phyloP scores from a whole-genome alignment of 768 basidiomycete genomes.

The Suillus discolor region DNA sequence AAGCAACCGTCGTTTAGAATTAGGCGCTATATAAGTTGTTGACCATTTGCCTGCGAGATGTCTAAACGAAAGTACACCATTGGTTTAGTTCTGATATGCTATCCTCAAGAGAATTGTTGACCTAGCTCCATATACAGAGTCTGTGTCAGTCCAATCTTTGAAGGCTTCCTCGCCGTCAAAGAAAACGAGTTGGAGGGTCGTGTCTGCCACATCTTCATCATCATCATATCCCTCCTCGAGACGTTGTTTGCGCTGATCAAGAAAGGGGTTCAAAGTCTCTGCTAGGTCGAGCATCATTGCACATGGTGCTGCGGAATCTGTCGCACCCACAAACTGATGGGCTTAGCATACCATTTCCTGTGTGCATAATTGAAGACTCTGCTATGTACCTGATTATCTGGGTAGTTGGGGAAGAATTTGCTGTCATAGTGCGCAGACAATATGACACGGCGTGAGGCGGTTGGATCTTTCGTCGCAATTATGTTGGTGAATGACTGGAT shows the following conservation, averaged over 20 bases:
- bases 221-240: conserved; percentile 59
- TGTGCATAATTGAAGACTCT: not conserved
- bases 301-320: conserved; percentile 95
- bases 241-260: conserved; percentile 60
- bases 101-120: conserved; percentile 30
- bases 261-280: conserved; percentile 72
- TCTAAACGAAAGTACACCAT: conserved; percentile 39
- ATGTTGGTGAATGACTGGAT: conserved; percentile 82
- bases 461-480: conserved; percentile 93
- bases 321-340: conserved; percentile 90
- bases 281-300: conserved; percentile 94
- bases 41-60: conserved; percentile 91
- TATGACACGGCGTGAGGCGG: conserved; percentile 76
- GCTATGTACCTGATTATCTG: conserved; percentile 69
- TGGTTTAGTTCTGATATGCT: conserved; percentile 3
- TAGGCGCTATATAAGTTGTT: conserved; percentile 61
- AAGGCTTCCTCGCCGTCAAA: conserved; percentile 99
- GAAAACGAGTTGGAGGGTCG: conserved; percentile 90
- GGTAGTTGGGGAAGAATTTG: conserved; percentile 77
- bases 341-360: conserved; percentile 1
- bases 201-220: conserved; percentile 70
- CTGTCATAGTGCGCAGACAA: conserved; percentile 95
- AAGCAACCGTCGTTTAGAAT: conserved; percentile 60
- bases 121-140: conserved; percentile 97
- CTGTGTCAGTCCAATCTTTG: conserved; percentile 81